Base-by-base conservation (phyloP, 257 asterid genomes). In the Apocynum venetum region DNA sequence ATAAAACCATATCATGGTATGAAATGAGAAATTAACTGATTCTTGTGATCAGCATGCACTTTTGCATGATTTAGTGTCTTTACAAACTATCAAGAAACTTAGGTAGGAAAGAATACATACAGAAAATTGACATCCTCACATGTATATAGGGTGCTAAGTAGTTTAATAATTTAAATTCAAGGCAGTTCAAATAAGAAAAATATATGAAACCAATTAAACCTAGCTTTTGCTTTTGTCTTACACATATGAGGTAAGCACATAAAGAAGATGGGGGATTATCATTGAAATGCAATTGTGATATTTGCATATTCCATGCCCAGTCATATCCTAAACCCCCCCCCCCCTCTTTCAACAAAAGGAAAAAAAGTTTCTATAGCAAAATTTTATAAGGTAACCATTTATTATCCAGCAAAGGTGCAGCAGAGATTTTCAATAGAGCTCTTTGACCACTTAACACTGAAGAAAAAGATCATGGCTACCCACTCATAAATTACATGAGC, bases 1-100 rank as follows among this genome's bases (percentile, higher is more conserved):
- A 56, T 72, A 72, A 52, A 71, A 56, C 51, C 66, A 79, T 70
- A 77, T 60, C 38, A 81, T 65, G 59, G 8, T 52, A 25, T 15
- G 69, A 56, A 19, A 73, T 15, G 51, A 41, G 53, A 71, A 35
- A 41, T 40, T 63, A 13, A 41, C 11, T 71, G 20, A 53, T 35
- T 55, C n/a, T 43, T 31, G 10, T 19, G 25, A 67, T 35, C 43
- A 41, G 43, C 12, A 35, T 31, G 60, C 12, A 49, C n/a, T 6
- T 17, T 31, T 14, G 11, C 75, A 61, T 63, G n/a, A 6, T 31
- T 35, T 5, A n/a, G 9, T 8, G 13, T 61, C 6, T 44, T 43
- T 56, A 47, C 68, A 71, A 46, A 71, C 17, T 48, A 44, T 41
- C 10, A n/a, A 15, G 51, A 57, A 57, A 44, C n/a, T 47, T 17